Evolutionary conservation across 495 filamentous ascomycete genomes (phyloP), one percentile per base, ranked within the genome.

Genomic region (Schizothecium vesticola): DNA sequence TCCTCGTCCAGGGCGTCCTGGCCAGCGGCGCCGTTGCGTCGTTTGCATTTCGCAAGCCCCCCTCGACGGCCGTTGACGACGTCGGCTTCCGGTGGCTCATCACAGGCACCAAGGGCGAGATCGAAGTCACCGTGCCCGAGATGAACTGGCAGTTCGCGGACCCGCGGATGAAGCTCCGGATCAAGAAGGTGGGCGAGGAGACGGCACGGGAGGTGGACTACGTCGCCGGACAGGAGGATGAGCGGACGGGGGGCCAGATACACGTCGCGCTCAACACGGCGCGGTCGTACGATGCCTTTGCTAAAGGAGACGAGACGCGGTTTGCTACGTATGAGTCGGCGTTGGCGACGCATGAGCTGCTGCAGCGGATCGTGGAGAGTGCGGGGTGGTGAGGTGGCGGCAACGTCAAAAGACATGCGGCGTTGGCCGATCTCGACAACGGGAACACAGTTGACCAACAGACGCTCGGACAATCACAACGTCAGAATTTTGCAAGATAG

Each of bases 61-160:
- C 70, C 24, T 51, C 71, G 0, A n/a, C n/a, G n/a, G 70, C 78
- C n/a, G 72, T 76, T 31, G 77, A 79, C 59, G 70, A 64, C 4
- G 65, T 65, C 2, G 70, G 69, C 21, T 72, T 82, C 21, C 63
- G 72, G 12, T 86, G 82, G 84, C 68, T 74, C 24, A 83, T 86
- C 63, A 76, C 77, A 24, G 84, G 82, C 58, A 76, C 76, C 2
- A 77, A 83, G 59, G 83, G 84, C 9, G 79, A 83, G 72, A 78
- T 84, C 25, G 76, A 75, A 58, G 61, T 85, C 56, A 75, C 74
- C 21, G 64, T 67, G 8, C 62, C 67, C 16, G 33, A 64, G 21
- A 16, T 59, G 22, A 58, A 67, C 31, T 67, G 65, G 65, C 65
- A 67, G 31, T 21, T 29, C 12, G 58, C 57, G 13, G 3, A 56